A percentile compares a stretch with the other conserved stretches of the same genome.
phyloP scores from a whole-genome alignment of 2,329 filamentous ascomycete genomes.

The Pestalotiopsis sp. region DNA sequence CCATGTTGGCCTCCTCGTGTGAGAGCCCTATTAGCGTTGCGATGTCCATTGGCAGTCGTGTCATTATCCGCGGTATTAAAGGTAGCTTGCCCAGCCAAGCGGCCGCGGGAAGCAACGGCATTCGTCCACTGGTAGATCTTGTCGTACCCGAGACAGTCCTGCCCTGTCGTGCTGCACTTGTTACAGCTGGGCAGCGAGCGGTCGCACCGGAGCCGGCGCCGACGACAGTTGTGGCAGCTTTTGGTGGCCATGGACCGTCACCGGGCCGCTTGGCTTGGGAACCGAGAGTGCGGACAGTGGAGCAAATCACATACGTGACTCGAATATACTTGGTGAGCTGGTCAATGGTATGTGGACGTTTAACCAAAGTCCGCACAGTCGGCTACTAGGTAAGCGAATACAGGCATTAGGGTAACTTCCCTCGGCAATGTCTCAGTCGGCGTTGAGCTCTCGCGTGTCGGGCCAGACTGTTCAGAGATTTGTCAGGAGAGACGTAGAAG shows the following conservation, averaged over 20 bases:
- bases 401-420: background rate
- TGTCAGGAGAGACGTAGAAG: background rate
- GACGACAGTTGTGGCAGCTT: conserved; percentile 63
- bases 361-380: background rate
- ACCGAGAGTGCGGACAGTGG: background rate
- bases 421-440: background rate
- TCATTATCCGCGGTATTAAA: background rate
- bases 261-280: background rate
- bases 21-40: background rate
- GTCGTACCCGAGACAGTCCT: conserved; percentile 63
- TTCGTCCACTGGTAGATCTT: conserved; percentile 61
- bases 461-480: background rate
- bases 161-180: conserved; percentile 56
- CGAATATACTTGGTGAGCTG: background rate
- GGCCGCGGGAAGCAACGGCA: conserved; percentile 49
- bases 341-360: background rate
- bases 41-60: background rate
- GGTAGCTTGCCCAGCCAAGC: conserved; percentile 31
- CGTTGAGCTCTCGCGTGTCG: background rate
- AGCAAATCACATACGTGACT: background rate
- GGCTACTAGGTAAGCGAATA: background rate
- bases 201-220: conserved; percentile 61
- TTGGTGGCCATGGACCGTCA: conserved; percentile 31
- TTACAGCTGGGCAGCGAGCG: conserved; percentile 58
- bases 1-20: background rate